A percentile compares a stretch with the other conserved stretches of the same genome.
These are phyloP conservation scores for Trichoderma citrinoviride DNA, from an alignment of 2,329 filamentous ascomycete genomes.

Conservation along the genomic window DNA sequence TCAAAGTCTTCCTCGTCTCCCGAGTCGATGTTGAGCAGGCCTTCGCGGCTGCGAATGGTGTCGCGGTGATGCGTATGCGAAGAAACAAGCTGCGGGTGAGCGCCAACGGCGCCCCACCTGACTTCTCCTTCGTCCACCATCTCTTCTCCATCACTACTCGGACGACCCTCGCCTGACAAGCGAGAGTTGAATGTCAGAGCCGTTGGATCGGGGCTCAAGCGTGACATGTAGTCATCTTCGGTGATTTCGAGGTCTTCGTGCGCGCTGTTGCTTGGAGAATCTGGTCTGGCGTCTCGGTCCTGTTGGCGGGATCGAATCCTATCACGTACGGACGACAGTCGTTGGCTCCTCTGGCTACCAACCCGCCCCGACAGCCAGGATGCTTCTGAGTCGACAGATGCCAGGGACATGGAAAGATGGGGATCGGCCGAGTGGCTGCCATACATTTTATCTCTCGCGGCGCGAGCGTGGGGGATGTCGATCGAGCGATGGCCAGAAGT, in stretches of 20 bases:
- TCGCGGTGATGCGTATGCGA: slow-evolving; percentile 44
- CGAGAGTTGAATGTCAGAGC: slow-evolving; percentile 32
- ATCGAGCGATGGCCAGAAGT: slow-evolving; percentile 44
- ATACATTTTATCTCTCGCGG: slow-evolving; percentile 29
- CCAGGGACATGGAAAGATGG: slow-evolving; percentile 79
- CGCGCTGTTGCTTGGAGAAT: slow-evolving; percentile 41
- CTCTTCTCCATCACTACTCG: slow-evolving; percentile 60
- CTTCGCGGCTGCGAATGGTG: slow-evolving; percentile 53
- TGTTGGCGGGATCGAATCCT: slow-evolving; percentile 36
- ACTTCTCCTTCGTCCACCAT: slow-evolving; percentile 42
- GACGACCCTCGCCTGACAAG: slow-evolving; percentile 50
- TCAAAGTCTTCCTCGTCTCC: slow-evolving; percentile 35
- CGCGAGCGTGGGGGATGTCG: slow-evolving; percentile 28
- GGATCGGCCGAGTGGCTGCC: slow-evolving; percentile 50
- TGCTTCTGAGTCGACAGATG: slow-evolving; percentile 91
- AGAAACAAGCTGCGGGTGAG: slow-evolving; percentile 58
- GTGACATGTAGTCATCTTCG: slow-evolving; percentile 73
- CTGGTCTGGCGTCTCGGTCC: slow-evolving; percentile 37
- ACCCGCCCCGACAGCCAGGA: slow-evolving; percentile 87
- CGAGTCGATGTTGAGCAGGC: slow-evolving; percentile 45
- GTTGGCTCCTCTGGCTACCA: slow-evolving; percentile 50
- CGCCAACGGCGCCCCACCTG: slow-evolving; percentile 52
- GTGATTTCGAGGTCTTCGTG: slow-evolving; percentile 62
- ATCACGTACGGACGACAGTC: slow-evolving; percentile 46
- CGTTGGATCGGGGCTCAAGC: slow-evolving; percentile 34